Base-by-base conservation (phyloP, 2,329 filamentous ascomycete genomes). In the Geosmithia morbida region DNA sequence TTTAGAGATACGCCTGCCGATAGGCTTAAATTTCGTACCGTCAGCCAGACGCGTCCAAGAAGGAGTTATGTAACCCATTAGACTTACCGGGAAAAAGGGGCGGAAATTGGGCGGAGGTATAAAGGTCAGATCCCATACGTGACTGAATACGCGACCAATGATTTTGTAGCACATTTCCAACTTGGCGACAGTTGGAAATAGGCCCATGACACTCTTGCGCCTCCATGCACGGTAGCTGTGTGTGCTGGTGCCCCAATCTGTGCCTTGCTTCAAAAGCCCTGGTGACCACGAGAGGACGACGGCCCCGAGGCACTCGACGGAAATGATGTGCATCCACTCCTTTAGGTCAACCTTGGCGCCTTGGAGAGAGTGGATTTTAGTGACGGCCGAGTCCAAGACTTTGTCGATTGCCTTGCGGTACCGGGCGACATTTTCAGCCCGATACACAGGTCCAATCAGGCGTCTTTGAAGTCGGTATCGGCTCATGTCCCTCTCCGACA, bases 241-340 rank as follows among this genome's bases (percentile, higher is more conserved):
- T 7, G 54, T 54, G n/a, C 72, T 67, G 0, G 72, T 69, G 1
- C 65, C 66, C 49, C 66, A 65, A 45, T 76, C 72, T 0, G 68
- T 67, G 3, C 61, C 61, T 19, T 59, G 58, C 8, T 60, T 60
- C 10, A 75, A 56, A 52, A 72, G 66, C 0, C 68, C 66, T 0
- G 72, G 72, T 0, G 72, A 74, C 72, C 72, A 75, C 0, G 69
- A 70, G 1, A 76, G 57, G 1, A 75, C 71, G 2, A 66, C 56
- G 1, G 70, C 70, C 1, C 69, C 66, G 2, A 76, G 65, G 19
- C 67, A 73, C 51, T 76, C 72, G 29, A 76, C 70, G 1, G 65
- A 66, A 17, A 74, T 60, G 48, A 76, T 74, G 56, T 76, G 72
- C 71, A 75, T 75, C 72, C 72, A 76, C 47, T 73, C 67, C 46